A percentile compares a stretch with the other conserved stretches of the same genome.
These are phyloP conservation scores for Paramecium caudatum DNA, from an alignment of 73 alveolate genomes.

Conservation along the genomic window DNA sequence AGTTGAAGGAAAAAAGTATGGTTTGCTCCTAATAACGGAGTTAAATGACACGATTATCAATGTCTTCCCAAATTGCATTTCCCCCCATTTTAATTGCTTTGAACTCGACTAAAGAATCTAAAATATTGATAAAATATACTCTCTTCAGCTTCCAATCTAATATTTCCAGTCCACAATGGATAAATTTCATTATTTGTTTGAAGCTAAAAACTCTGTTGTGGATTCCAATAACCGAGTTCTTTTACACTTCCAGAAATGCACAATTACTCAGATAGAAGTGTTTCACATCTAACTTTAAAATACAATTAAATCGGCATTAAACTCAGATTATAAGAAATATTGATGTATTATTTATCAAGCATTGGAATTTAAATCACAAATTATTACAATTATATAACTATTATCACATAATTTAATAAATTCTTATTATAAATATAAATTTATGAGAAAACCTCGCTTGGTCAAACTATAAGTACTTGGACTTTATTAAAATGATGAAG, in stretches of 20 bases:
- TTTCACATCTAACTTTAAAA: conserved; percentile 58
- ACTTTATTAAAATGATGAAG: neutral
- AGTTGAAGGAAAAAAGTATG: conserved; percentile 14
- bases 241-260: conserved; percentile 39
- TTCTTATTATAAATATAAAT: too few relatives aligned
- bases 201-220: conserved; percentile 4
- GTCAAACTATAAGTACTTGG: neutral
- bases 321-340: conserved; percentile 30
- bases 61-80: conserved; percentile 27
- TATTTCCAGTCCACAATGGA: conserved; percentile 46
- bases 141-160: neutral
- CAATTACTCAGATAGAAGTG: conserved; percentile 15
- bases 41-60: conserved; percentile 13
- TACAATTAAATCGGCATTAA: conserved; percentile 37
- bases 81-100: conserved; percentile 2
- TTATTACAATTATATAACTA: too few relatives aligned
- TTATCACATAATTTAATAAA: too few relatives aligned
- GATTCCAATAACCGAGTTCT: conserved; percentile 50
- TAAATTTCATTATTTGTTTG: conserved; percentile 12
- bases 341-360: conserved; percentile 43
- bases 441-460: neutral
- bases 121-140: neutral
- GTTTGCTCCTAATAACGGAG: conserved; percentile 1
- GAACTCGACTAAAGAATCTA: conserved; percentile 25
- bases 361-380: too few relatives aligned